Evolutionary conservation across 1,284 basidiomycete genomes (phyloP).

Genomic region (Meira miltonrushii): DNA sequence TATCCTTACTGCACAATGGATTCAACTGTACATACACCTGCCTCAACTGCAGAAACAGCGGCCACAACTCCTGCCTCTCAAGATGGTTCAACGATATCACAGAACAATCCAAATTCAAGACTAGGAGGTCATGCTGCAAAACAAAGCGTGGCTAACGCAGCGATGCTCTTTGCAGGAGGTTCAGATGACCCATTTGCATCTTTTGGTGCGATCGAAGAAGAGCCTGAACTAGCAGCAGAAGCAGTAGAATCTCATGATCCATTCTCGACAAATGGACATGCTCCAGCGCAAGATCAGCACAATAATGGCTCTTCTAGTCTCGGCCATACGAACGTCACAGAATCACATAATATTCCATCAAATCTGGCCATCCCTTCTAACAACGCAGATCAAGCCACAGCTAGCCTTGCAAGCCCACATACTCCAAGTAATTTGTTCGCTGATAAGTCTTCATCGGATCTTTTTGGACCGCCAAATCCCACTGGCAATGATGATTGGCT

Average conservation of each 20-base stretch:
- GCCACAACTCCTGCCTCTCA: neutral
- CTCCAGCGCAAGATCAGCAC: neutral
- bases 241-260: conserved; percentile 14
- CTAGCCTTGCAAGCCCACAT: neutral
- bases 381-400: conserved; percentile 16
- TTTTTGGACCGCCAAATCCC: conserved; percentile 13
- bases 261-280: neutral
- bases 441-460: conserved; percentile 13
- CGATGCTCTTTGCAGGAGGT: conserved; percentile 34
- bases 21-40: too few species aligned
- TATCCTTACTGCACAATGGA: too few species aligned
- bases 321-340: neutral
- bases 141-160: conserved; percentile 40
- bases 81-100: neutral
- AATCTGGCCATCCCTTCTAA: too few species aligned
- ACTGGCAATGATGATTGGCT: conserved; percentile 17
- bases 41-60: too few species aligned
- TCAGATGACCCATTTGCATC: conserved; percentile 38
- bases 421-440: too few species aligned
- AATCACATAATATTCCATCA: too few species aligned
- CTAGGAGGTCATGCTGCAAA: conserved; percentile 23
- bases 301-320: neutral
- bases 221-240: conserved; percentile 2
- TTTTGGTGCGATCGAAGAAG: conserved; percentile 16
- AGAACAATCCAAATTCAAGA: neutral